Evolutionary conservation across 345 rosid genomes (phyloP), one percentile per base, ranked within the genome.

Genomic region (Raphanus raphanistrum): DNA sequence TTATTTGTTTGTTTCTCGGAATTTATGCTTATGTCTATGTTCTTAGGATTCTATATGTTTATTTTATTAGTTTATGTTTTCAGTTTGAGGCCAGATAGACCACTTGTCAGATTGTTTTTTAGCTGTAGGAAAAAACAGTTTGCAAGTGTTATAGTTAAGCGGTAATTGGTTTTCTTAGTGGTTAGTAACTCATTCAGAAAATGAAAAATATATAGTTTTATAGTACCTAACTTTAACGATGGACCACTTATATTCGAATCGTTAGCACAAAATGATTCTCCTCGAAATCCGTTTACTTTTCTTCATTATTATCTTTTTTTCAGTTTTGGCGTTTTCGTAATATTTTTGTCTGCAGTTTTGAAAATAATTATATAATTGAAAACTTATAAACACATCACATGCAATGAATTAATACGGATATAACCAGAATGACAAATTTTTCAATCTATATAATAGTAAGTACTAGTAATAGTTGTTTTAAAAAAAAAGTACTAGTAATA

Each of bases 191-290:
- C 48, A 10, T 41, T 41, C 55, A 45, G 29, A 61, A 59, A 27
- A 59, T 4, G 29, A 57, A 55, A 29, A 17, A 21, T 38, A 16
- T 11, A 29, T 8, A 36, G 29, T 45, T 61, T 21, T 21, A 55
- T 55, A 54, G 28, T 52, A 55, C 63, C 27, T 4, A 50, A 50
- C 57, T 50, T 50, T n/a, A 50, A 52, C 21, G 62, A 50, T 28
- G 74, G 78, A 79, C 82, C 78, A 68, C 78, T 73, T 29, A 62
- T 61, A 73, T 79, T 68, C 71, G 68, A 68, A 6, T 61, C 74
- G 8, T 73, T 73, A 1, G 74, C 59, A 54, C 73, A 66, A 69
- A 68, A 62, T 15, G 78, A 79, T 52, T 61, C 74, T 78, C 77
- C 63, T 73, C 71, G 71, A 73, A 50, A 6, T 52, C 8, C 75